A percentile compares a stretch with the other conserved stretches of the same genome.
Conservation (phyloP, 345 rosid species). For the Punica granatum region DNA sequence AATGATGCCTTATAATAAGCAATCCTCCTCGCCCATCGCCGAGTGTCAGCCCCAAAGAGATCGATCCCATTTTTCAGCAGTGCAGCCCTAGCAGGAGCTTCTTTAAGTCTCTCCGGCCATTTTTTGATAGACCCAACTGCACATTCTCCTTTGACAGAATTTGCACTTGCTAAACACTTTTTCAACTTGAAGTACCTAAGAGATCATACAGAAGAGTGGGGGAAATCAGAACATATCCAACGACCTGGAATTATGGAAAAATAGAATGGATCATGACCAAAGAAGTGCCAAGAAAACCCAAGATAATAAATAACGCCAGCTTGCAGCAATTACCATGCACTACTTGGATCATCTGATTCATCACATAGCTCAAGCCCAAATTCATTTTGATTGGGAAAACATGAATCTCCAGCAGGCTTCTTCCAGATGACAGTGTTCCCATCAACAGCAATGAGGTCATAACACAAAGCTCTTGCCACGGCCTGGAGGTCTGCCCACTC, state of each 20-base stretch:
- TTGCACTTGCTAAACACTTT: conserved; percentile 61
- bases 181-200: conserved; percentile 77
- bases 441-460: conserved; percentile 88
- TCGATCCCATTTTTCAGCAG: conserved; percentile 72
- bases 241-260: not conserved
- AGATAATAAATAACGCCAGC: no score
- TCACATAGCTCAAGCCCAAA: conserved; percentile 80
- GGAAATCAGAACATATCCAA: not conserved
- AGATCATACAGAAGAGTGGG: conserved; percentile 1
- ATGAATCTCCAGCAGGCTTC: conserved; percentile 76
- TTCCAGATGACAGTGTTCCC: conserved; percentile 99
- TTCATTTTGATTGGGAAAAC: conserved; percentile 75
- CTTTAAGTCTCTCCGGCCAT: conserved; percentile 78
- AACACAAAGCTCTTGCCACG: conserved; percentile 85
- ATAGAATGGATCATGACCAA: not conserved
- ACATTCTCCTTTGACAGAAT: conserved; percentile 54
- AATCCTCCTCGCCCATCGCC: conserved; percentile 86
- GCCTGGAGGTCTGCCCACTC: conserved; percentile 99
- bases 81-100: conserved; percentile 66
- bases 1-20: conserved; percentile 62
- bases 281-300: not conserved
- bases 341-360: conserved; percentile 62
- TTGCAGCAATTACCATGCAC: conserved; percentile 90
- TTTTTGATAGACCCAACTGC: conserved; percentile 59
- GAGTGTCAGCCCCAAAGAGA: conserved; percentile 85